Evolutionary conservation across 2,329 filamentous ascomycete genomes (phyloP).

Genomic region (Penicillium sumatraense): DNA sequence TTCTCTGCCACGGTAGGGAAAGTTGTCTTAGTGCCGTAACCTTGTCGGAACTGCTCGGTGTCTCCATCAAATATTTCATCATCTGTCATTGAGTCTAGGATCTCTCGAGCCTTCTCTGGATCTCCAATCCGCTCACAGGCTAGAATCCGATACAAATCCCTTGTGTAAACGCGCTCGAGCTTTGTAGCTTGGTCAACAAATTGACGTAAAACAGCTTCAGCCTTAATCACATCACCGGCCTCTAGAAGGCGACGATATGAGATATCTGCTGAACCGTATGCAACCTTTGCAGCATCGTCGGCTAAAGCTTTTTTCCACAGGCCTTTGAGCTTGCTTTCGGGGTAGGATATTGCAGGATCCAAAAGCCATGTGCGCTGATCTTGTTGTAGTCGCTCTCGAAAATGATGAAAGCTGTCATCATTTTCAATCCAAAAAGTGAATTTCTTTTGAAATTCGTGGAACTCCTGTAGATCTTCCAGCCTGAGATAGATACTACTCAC

Average conservation of each 20-base stretch:
- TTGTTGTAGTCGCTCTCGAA: background rate
- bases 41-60: conserved; percentile 13
- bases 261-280: conserved; percentile 4
- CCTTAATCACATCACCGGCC: conserved; percentile 13
- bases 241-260: conserved; percentile 8
- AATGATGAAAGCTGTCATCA: conserved; percentile 11
- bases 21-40: conserved; percentile 7
- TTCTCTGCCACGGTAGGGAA: conserved; percentile 19
- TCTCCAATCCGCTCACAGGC: conserved; percentile 24
- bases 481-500: conserved; percentile 8
- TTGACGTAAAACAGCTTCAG: conserved; percentile 11
- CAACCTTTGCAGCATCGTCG: conserved; percentile 10
- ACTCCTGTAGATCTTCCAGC: conserved; percentile 14
- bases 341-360: background rate
- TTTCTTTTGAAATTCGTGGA: conserved; percentile 15
- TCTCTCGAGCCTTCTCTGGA: conserved; percentile 12
- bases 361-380: background rate
- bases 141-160: conserved; percentile 21
- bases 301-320: conserved; percentile 17
- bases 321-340: background rate
- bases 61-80: conserved; percentile 19
- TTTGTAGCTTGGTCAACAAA: conserved; percentile 15
- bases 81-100: conserved; percentile 24
- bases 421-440: conserved; percentile 6
- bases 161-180: conserved; percentile 12